These are phyloP conservation scores for Pythium periplocum DNA, from an alignment of 352 stramenopile genomes.

Conservation along the genomic window DNA sequence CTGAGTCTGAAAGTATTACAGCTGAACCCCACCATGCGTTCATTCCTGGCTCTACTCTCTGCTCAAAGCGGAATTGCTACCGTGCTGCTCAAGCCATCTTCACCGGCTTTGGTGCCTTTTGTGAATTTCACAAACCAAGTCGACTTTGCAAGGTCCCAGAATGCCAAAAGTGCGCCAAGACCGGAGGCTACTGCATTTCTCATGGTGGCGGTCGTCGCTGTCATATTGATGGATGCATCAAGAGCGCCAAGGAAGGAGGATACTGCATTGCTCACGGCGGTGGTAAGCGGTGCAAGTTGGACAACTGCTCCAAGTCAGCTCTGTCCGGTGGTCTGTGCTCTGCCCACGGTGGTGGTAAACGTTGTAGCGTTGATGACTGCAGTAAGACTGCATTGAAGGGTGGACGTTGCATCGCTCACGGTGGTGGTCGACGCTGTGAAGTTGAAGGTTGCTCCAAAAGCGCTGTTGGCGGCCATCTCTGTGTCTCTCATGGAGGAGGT, in stretches of 20 bases:
- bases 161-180: constrained; percentile 62
- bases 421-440: constrained; percentile 52
- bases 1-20: constrained; percentile 1
- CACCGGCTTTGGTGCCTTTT: constrained; percentile 47
- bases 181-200: constrained; percentile 26
- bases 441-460: constrained; percentile 44
- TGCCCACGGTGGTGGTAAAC: constrained; percentile 60
- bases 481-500: constrained; percentile 58
- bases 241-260: constrained; percentile 68
- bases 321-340: constrained; percentile 62
- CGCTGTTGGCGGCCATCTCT: constrained; percentile 52
- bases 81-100: constrained; percentile 26
- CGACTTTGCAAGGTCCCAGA: constrained; percentile 56
- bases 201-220: constrained; percentile 41
- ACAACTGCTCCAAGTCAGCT: constrained; percentile 56
- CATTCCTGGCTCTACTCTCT: constrained; percentile 22
- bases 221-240: constrained; percentile 42
- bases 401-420: constrained; percentile 57
- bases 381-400: constrained; percentile 66
- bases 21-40: constrained; percentile 3
- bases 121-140: constrained; percentile 61
- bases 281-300: constrained; percentile 45
- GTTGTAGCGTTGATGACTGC: constrained; percentile 40
- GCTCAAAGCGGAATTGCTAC: constrained; percentile 66
- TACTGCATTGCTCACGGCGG: constrained; percentile 62